Conservation (phyloP, 1,139 yeast genomes). For the Kodamaea sp. region DNA sequence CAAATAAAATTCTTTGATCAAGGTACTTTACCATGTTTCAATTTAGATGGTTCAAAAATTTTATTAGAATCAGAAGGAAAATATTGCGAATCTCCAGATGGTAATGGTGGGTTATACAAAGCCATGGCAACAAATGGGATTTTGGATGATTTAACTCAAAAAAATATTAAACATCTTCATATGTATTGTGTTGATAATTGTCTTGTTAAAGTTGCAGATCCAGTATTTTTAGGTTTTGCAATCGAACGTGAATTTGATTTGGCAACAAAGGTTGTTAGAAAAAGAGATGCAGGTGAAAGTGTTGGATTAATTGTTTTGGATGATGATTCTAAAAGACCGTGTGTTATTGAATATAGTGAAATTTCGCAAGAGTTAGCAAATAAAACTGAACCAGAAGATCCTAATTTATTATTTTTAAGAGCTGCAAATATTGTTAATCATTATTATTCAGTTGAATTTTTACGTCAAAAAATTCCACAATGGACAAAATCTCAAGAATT, state of each 20-base stretch:
- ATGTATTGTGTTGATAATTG: slow-evolving; percentile 97
- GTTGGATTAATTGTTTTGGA: slow-evolving; percentile 90
- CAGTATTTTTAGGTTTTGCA: slow-evolving; percentile 85
- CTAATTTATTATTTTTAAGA: slow-evolving; percentile 62
- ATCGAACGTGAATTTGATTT: slow-evolving; percentile 61
- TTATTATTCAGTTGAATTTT: slow-evolving; percentile 78
- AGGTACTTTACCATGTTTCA: slow-evolving; percentile 91
- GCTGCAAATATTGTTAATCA: slow-evolving; percentile 98
- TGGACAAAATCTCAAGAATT: slow-evolving; percentile 68
- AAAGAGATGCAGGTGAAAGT: slow-evolving; percentile 79
- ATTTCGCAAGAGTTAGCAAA: slow-evolving; percentile 72
- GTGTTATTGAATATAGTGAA: slow-evolving; percentile 94
- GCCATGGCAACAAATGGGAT: slow-evolving; percentile 69
- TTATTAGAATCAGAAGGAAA: slow-evolving; percentile 52
- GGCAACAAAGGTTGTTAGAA: slow-evolving; percentile 94
- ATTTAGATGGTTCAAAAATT: slow-evolving; percentile 64
- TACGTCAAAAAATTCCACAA: slow-evolving; percentile 53
- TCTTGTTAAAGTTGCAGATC: slow-evolving; percentile 92
- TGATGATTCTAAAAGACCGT: slow-evolving; percentile 59
- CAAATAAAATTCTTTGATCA: slow-evolving; percentile 85
- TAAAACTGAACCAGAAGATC: slow-evolving; percentile 47
- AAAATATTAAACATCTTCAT: slow-evolving; percentile 84
- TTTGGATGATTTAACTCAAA: slow-evolving; percentile 61
- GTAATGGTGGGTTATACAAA: slow-evolving; percentile 94
- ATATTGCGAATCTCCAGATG: slow-evolving; percentile 90